phyloP scores from a whole-genome alignment of 371 early-diverging fungal genomes.

The Mortierella sp. region DNA sequence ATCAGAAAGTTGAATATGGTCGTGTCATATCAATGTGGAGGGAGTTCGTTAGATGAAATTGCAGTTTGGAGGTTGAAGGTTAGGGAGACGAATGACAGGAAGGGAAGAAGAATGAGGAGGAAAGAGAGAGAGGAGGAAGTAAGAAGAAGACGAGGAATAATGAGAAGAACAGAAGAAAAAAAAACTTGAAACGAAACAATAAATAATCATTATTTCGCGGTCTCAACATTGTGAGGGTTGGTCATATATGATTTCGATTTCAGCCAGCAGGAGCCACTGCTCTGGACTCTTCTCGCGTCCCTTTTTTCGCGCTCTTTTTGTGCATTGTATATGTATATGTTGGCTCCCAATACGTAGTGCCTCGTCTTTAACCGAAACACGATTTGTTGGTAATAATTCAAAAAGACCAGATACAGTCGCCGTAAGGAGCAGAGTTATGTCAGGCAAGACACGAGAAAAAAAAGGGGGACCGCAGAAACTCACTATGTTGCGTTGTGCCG shows the following conservation, averaged over 20 bases:
- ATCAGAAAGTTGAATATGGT: conserved; percentile 21
- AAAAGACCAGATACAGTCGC: no score
- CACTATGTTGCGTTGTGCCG: no score
- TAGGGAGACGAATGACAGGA: not conserved
- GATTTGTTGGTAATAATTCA: no score
- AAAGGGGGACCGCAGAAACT: conserved; percentile 19
- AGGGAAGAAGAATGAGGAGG: not conserved
- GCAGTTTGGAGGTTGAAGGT: conserved; percentile 43
- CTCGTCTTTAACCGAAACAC: no score
- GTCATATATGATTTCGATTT: not conserved
- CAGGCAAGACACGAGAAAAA: not conserved
- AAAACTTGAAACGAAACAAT: not conserved
- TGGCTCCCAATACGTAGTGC: no score
- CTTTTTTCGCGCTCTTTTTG: no score
- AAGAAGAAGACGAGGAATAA: not conserved
- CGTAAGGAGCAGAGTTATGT: not conserved
- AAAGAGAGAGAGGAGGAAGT: not conserved
- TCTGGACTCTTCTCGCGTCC: no score
- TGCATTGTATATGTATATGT: no score
- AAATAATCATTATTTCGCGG: no score
- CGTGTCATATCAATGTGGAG: conserved; percentile 44
- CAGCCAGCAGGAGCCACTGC: not conserved
- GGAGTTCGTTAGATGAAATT: conserved; percentile 51
- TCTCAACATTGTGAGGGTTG: no score
- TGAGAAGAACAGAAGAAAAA: not conserved